These are phyloP conservation scores for Arthroderma uncinatum DNA, from an alignment of 2,329 filamentous ascomycete genomes.

Conservation along the genomic window DNA sequence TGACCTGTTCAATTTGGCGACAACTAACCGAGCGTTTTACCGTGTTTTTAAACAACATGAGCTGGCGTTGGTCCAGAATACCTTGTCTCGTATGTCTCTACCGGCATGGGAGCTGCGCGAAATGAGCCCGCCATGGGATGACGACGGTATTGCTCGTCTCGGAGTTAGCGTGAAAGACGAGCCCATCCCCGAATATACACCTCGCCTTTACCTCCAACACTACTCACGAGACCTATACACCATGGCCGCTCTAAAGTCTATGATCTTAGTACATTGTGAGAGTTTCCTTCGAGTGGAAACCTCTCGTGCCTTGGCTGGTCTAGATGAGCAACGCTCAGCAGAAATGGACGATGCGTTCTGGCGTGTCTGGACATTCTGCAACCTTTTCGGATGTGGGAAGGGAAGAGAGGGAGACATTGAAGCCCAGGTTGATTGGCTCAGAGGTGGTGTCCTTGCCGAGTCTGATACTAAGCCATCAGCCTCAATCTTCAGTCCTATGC, in stretches of 20 bases:
- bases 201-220: conserved; percentile 41
- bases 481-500: conserved; percentile 29
- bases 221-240: conserved; percentile 44
- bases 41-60: conserved; percentile 48
- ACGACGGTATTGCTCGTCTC: conserved; percentile 25
- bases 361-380: conserved; percentile 57
- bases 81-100: conserved; percentile 44
- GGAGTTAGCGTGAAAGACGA: conserved; percentile 34
- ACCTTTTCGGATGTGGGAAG: conserved; percentile 50
- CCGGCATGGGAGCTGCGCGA: conserved; percentile 52
- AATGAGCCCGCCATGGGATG: conserved; percentile 43
- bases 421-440: conserved; percentile 53
- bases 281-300: conserved; percentile 48
- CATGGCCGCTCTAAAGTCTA: conserved; percentile 43
- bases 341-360: conserved; percentile 52
- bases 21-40: conserved; percentile 47
- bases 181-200: conserved; percentile 43
- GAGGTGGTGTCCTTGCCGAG: conserved; percentile 44
- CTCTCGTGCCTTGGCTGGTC: conserved; percentile 41
- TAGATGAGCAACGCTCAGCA: conserved; percentile 35
- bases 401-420: conserved; percentile 48
- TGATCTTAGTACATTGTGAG: conserved; percentile 47
- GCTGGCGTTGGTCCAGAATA: conserved; percentile 41
- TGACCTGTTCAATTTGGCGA: conserved; percentile 45
- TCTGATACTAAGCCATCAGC: conserved; percentile 37